These are phyloP conservation scores for Sarocladiaceae sp. DNA, from an alignment of 2,329 filamentous ascomycete genomes.

Conservation along the genomic window DNA sequence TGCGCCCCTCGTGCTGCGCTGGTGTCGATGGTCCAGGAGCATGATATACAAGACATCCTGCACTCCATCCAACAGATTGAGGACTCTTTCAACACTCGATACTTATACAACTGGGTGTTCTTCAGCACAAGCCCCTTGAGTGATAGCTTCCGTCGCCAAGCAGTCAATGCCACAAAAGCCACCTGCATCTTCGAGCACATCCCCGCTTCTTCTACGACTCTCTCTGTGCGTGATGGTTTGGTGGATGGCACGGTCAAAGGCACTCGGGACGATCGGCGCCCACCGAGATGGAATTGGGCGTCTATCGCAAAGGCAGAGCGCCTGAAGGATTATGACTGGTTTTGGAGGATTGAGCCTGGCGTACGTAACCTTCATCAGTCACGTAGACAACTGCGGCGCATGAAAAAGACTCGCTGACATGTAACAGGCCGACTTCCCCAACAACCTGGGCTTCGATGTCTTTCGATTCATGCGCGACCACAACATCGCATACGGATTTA, in stretches of 20 bases:
- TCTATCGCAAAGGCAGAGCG: slow-evolving; percentile 75
- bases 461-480: slow-evolving; percentile 82
- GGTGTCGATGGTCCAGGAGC: slow-evolving; percentile 24
- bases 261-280: slow-evolving; percentile 49
- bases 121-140: slow-evolving; percentile 78
- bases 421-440: slow-evolving; percentile 46
- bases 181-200: slow-evolving; percentile 63
- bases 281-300: slow-evolving; percentile 78
- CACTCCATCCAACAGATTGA: slow-evolving; percentile 49
- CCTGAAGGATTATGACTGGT: slow-evolving; percentile 54
- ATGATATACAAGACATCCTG: slow-evolving; percentile 24
- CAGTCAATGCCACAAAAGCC: slow-evolving; percentile 62
- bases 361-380: slow-evolving; percentile 31
- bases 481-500: slow-evolving; percentile 71
- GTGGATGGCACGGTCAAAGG: not conserved
- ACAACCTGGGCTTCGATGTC: slow-evolving; percentile 71
- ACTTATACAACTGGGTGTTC: slow-evolving; percentile 84
- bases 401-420: slow-evolving; percentile 18
- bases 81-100: slow-evolving; percentile 64
- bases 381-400: not conserved
- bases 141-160: slow-evolving; percentile 66
- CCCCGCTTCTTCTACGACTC: not conserved
- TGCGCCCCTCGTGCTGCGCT: slow-evolving; percentile 23
- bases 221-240: too few species aligned
- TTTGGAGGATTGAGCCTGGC: slow-evolving; percentile 55